Evolutionary conservation across 805 yeast genomes (phyloP).

Genomic region (Huiozyma sinensis): DNA sequence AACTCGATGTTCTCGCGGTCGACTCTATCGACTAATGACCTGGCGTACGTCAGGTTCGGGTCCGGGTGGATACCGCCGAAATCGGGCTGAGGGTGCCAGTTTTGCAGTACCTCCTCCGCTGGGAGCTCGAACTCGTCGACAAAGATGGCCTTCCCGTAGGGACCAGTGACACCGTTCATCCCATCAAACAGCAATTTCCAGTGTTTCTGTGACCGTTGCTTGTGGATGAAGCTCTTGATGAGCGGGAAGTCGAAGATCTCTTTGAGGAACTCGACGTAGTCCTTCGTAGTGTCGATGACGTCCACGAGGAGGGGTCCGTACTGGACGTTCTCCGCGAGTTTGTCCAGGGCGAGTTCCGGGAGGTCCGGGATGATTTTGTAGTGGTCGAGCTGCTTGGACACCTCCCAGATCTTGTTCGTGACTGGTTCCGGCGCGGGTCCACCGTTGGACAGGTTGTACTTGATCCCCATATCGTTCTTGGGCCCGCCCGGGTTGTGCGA

Average conservation of each 20-base stretch:
- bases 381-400: conserved; percentile 43
- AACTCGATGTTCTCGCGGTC: conserved; percentile 74
- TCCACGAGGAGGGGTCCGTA: conserved; percentile 64
- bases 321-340: conserved; percentile 37
- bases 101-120: conserved; percentile 53
- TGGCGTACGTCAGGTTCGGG: conserved; percentile 93
- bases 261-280: conserved; percentile 69
- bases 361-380: conserved; percentile 54
- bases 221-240: conserved; percentile 58
- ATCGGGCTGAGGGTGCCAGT: conserved; percentile 74
- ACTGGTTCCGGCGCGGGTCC: conserved; percentile 98
- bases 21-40: conserved; percentile 72
- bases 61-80: conserved; percentile 98
- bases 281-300: conserved; percentile 70
- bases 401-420: conserved; percentile 76
- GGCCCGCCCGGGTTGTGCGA: conserved; percentile 99
- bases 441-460: conserved; percentile 89
- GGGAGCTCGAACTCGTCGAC: conserved; percentile 78
- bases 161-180: conserved; percentile 94
- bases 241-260: conserved; percentile 80
- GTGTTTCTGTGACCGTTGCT: conserved; percentile 35
- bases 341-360: conserved; percentile 51
- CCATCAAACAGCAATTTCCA: conserved; percentile 82
- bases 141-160: conserved; percentile 80
- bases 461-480: conserved; percentile 83